Conservation (phyloP, 2,329 filamentous ascomycete species). For the Arthroderma sp. region DNA sequence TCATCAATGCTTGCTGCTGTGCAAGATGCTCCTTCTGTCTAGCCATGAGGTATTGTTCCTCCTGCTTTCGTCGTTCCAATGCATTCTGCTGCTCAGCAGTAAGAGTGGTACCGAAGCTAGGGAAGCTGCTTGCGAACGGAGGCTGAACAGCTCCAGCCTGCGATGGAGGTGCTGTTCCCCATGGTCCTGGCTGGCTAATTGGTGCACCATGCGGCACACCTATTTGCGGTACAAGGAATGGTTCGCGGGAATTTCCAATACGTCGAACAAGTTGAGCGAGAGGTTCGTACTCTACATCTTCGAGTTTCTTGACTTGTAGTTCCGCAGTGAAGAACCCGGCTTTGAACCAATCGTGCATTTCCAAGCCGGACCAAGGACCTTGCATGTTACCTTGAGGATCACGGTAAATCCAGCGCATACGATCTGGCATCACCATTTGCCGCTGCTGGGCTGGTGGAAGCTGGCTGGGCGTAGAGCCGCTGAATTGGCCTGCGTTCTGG, state of each 20-base stretch:
- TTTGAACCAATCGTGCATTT: constrained; percentile 99
- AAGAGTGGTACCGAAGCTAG: constrained; percentile 88
- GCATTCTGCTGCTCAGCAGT: constrained; percentile 98
- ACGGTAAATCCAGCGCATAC: constrained; percentile 97
- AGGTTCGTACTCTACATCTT: constrained; percentile 89
- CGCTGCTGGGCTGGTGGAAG: constrained; percentile 58
- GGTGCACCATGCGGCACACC: constrained; percentile 81
- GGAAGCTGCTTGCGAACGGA: constrained; percentile 85
- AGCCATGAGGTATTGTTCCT: constrained; percentile 94
- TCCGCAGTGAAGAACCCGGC: constrained; percentile 95
- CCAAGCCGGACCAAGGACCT: constrained; percentile 86
- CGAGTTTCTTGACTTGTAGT: constrained; percentile 83
- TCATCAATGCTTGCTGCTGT: constrained; percentile 68
- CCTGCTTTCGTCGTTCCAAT: constrained; percentile 87
- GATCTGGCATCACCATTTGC: constrained; percentile 97
- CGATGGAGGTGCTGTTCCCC: constrained; percentile 42
- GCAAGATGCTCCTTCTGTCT: constrained; percentile 88
- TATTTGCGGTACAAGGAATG: constrained; percentile 94
- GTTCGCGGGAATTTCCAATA: constrained; percentile 94
- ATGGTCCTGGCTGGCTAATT: constrained; percentile 36
- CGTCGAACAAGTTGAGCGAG: constrained; percentile 86
- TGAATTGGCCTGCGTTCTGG: constrained; percentile 26
- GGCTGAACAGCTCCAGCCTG: constrained; percentile 57
- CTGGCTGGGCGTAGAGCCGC: constrained; percentile 45
- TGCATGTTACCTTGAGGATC: constrained; percentile 88